Conservation (phyloP, 441 rosid species). For the Bruguiera hainesii region DNA sequence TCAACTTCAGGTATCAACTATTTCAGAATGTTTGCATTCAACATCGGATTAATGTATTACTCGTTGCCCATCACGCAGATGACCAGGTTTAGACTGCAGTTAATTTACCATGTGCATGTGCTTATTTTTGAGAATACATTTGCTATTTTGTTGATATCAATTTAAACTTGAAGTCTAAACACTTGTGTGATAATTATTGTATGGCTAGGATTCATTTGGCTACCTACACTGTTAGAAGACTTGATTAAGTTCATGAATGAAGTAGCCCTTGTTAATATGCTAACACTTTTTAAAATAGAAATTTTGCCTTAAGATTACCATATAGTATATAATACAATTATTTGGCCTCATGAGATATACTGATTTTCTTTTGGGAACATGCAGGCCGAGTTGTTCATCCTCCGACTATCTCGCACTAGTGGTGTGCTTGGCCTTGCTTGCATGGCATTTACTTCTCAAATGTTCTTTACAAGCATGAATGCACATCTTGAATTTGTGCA, state of each 20-base stretch:
- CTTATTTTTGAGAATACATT: neutral
- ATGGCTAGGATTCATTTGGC: neutral
- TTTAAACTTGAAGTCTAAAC: too few species aligned
- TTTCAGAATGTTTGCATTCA: slow-evolving; percentile 59
- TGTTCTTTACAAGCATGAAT: slow-evolving; percentile 40
- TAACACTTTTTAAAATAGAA: too few species aligned
- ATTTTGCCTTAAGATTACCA: too few species aligned
- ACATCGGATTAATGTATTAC: slow-evolving; percentile 59
- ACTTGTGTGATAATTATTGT: neutral
- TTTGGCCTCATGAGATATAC: too few species aligned
- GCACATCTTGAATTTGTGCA: slow-evolving; percentile 30
- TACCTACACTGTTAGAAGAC: too few species aligned
- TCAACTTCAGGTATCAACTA: slow-evolving; percentile 58
- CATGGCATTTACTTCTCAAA: slow-evolving; percentile 74
- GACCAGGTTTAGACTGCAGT: slow-evolving; percentile 63
- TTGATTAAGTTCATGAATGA: too few species aligned
- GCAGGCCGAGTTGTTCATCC: slow-evolving; percentile 92
- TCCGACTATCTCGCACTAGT: slow-evolving; percentile 84
- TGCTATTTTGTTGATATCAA: neutral
- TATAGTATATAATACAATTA: too few species aligned
- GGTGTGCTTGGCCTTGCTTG: slow-evolving; percentile 97
- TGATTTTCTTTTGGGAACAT: slow-evolving; percentile 14
- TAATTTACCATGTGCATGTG: neutral
- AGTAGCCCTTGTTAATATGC: too few species aligned
- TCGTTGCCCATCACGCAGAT: slow-evolving; percentile 93